Evolutionary conservation across 2,329 filamentous ascomycete genomes (phyloP), one percentile per base, ranked within the genome.

Genomic region (Beauveria sp.): DNA sequence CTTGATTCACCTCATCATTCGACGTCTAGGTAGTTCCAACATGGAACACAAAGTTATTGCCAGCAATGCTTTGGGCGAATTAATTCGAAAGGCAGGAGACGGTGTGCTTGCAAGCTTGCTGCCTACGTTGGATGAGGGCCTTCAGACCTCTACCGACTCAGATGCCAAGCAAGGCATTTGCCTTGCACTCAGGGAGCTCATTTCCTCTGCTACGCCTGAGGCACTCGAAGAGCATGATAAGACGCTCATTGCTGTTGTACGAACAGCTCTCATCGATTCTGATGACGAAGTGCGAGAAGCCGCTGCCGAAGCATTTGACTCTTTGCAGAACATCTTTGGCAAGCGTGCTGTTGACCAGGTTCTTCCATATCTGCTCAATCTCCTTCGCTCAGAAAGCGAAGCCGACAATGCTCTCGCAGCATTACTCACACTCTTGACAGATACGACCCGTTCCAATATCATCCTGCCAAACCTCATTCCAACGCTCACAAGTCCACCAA

Each of bases 21-120:
- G 91, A 63, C 90, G 94, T 54, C 84, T 99, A 67, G 94, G 92
- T 64, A 97, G 92, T 73, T 89, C 92, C 51, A 97, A 97, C 71
- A 92, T 96, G 88, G 94, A 99, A 74, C 94, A 99, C 75, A 97
- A 97, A 79, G 89, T 96, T 67, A 99, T 99, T 79, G 94, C 96
- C 66, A 93, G 93, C 73, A 97, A 97, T 73, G 92, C 94, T 54
- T 82, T 99, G 61, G 94, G 94, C 70, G 94, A 99, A 73, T 85
- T 99, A 66, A 97, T 99, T 70, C 88, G 94, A 69, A 97, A 96
- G 76, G 93, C 94, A 69, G 94, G 96, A 64, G 94, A 99, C 73
- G 89, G 91, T 61, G 92, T 99, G 61, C 80, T 99, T 64, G 85
- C 92, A 26, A 96, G 86, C 48, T 78, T 99, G 63, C 78, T 99